Evolutionary conservation across 306 rosid genomes (phyloP).

Genomic region (Mimosa pudica): DNA sequence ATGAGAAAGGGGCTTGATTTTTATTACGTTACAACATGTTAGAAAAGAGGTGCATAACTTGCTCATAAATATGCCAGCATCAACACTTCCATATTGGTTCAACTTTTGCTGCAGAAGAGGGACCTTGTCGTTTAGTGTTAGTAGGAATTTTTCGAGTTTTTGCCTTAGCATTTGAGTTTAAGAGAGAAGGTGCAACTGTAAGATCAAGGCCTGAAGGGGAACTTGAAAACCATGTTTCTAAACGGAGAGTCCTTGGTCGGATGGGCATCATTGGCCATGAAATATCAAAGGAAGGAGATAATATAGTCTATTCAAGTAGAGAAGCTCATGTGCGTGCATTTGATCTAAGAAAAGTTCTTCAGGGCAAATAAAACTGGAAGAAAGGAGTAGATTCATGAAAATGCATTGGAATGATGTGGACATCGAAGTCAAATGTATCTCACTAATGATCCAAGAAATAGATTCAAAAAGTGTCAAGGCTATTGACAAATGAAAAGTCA

Average conservation of each 20-base stretch:
- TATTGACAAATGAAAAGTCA: background rate
- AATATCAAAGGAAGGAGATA: background rate
- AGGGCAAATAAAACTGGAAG: background rate
- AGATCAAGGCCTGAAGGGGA: background rate
- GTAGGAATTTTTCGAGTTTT: background rate
- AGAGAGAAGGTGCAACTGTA: background rate
- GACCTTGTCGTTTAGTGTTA: background rate
- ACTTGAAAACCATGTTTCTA: background rate
- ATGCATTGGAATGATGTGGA: background rate
- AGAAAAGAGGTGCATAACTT: background rate
- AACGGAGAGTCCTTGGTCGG: background rate
- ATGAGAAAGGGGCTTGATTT: background rate
- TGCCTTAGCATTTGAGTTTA: background rate
- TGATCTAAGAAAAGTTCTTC: background rate
- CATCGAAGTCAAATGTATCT: background rate
- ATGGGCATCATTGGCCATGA: background rate
- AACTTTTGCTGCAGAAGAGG: background rate
- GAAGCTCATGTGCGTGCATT: background rate
- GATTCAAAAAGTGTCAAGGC: background rate
- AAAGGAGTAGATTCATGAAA: background rate
- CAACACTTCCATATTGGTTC: background rate
- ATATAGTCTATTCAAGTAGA: background rate
- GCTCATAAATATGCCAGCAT: background rate
- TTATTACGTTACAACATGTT: background rate
- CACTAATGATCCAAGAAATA: background rate